Evolutionary conservation across 768 basidiomycete genomes (phyloP).

Genomic region (Sistotremastrum niveocremeum): DNA sequence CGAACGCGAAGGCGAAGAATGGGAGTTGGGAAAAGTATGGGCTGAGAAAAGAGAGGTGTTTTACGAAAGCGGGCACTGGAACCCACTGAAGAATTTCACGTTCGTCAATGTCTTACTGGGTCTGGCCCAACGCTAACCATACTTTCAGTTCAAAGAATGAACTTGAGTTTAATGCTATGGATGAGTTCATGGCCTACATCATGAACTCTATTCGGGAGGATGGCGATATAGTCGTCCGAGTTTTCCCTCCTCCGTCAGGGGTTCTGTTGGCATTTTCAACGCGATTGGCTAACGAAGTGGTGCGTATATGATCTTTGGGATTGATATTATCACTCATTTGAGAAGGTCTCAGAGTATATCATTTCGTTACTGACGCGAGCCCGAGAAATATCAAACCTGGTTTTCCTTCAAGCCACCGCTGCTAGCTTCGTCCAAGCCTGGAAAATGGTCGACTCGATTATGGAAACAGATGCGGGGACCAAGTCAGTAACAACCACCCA

Average conservation of each 20-base stretch:
- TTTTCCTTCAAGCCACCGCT: slow-evolving; percentile 74
- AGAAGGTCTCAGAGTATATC: slow-evolving; percentile 79
- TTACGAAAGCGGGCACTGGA: slow-evolving; percentile 72
- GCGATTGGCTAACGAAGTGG: slow-evolving; percentile 73
- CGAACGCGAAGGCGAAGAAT: slow-evolving; percentile 36
- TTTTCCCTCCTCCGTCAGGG: slow-evolving; percentile 71
- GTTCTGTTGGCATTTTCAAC: slow-evolving; percentile 78
- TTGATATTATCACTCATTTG: neutral
- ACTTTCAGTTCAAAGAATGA: slow-evolving; percentile 32
- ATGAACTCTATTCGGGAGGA: slow-evolving; percentile 55
- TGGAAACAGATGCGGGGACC: slow-evolving; percentile 25
- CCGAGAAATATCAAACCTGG: slow-evolving; percentile 53
- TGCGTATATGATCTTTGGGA: slow-evolving; percentile 20
- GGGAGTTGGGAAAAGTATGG: slow-evolving; percentile 94
- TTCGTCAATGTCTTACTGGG: slow-evolving; percentile 20
- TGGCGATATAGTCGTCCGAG: slow-evolving; percentile 66
- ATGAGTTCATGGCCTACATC: slow-evolving; percentile 67
- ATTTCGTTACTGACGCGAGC: slow-evolving; percentile 63
- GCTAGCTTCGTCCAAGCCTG: slow-evolving; percentile 84
- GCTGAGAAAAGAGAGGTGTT: slow-evolving; percentile 91
- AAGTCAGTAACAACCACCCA: slow-evolving; percentile 30
- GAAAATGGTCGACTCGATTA: slow-evolving; percentile 68
- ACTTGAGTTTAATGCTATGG: slow-evolving; percentile 89
- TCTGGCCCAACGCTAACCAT: neutral
- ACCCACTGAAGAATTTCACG: slow-evolving; percentile 73